A percentile compares a stretch with the other conserved stretches of the same genome.
Conservation (phyloP, 176 grass and related monocot genomes). For the Pontederia paniculata region DNA sequence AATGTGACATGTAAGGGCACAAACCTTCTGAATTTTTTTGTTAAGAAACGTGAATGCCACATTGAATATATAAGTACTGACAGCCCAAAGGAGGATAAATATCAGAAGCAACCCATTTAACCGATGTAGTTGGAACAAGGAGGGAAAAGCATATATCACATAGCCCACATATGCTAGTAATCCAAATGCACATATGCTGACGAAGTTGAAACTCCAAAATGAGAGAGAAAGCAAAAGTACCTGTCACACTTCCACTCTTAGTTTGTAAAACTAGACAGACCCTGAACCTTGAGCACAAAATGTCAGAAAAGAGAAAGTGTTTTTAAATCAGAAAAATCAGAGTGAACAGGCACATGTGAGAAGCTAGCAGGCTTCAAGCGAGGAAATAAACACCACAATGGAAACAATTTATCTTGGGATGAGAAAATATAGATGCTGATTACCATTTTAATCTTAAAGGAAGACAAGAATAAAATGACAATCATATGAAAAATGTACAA, state of each 20-base stretch:
- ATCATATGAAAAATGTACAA: no score
- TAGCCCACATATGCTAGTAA: constrained; percentile 95
- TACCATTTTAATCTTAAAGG: no score
- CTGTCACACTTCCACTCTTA: constrained; percentile 31
- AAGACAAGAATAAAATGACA: no score
- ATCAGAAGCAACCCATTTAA: constrained; percentile 90
- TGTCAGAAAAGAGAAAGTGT: background rate
- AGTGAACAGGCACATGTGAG: no score
- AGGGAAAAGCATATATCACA: constrained; percentile 90
- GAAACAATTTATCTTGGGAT: no score
- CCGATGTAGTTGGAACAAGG: constrained; percentile 82
- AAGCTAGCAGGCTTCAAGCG: no score
- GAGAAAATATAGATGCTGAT: no score
- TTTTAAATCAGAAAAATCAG: background rate
- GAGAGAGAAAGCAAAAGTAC: constrained; percentile 83
- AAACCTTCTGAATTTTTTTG: constrained; percentile 93
- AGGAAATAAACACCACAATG: no score
- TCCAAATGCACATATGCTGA: constrained; percentile 91
- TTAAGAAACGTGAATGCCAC: constrained; percentile 94
- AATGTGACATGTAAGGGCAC: constrained; percentile 21
- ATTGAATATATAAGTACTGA: constrained; percentile 95
- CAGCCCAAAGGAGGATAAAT: constrained; percentile 89
- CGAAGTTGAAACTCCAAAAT: constrained; percentile 91
- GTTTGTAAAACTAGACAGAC: background rate
- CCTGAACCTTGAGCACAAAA: background rate